These are phyloP conservation scores for Skeletonema marinoi DNA, from an alignment of 108 stramenopile genomes.

Conservation along the genomic window DNA sequence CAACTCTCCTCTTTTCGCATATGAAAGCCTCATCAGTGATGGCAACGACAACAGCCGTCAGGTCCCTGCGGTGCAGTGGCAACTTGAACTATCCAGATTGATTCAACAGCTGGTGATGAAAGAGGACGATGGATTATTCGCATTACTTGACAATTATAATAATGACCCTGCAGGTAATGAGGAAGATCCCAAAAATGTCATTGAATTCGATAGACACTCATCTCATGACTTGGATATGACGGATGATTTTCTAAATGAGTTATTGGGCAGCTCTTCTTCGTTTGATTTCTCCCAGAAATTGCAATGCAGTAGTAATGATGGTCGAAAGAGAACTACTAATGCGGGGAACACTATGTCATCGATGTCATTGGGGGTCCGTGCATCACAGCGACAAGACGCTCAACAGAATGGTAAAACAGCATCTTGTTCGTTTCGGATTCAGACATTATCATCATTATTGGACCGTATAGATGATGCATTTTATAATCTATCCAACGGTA, in stretches of 20 bases:
- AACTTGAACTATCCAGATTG: constrained; percentile 5
- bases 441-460: constrained; percentile 22
- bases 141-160: background rate
- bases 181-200: background rate
- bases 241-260: background rate
- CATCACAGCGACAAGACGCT: background rate
- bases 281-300: background rate
- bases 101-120: constrained; percentile 18
- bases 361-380: background rate
- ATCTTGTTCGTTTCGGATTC: background rate
- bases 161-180: background rate
- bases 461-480: constrained; percentile 36
- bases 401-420: background rate
- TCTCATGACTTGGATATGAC: background rate
- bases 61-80: constrained; percentile 6
- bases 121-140: constrained; percentile 23
- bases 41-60: background rate
- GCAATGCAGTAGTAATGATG: too few species aligned
- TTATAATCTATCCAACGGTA: background rate
- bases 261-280: background rate
- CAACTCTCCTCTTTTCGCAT: constrained; percentile 55
- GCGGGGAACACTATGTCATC: too few species aligned
- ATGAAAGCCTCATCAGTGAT: background rate
- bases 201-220: background rate
- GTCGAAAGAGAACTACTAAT: too few species aligned